phyloP scores from a whole-genome alignment of 345 rosid genomes.

The Jatropha curcas region DNA sequence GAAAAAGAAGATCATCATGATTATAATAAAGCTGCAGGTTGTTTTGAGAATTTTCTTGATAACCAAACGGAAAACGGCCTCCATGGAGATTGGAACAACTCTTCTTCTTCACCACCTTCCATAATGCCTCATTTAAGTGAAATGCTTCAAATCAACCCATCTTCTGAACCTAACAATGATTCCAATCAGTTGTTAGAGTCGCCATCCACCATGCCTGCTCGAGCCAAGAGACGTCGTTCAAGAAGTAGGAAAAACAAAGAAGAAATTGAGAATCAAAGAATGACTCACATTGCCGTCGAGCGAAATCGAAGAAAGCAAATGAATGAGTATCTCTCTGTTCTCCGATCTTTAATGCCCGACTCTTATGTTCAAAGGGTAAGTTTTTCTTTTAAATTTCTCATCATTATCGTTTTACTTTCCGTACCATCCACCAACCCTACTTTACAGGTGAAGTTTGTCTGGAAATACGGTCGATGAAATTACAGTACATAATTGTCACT shows the following conservation, averaged over 20 bases:
- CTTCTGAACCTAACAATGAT: slow-evolving; percentile 16
- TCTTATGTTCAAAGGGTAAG: slow-evolving; percentile 82
- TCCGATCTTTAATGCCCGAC: slow-evolving; percentile 85
- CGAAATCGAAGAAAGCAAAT: slow-evolving; percentile 92
- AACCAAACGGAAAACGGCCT: slow-evolving; percentile 38
- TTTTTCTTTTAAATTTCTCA: no score
- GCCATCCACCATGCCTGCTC: slow-evolving; percentile 19
- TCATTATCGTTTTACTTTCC: no score
- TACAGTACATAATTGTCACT: neutral
- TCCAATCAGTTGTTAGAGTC: slow-evolving; percentile 11
- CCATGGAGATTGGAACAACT: slow-evolving; percentile 29
- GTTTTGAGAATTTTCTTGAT: slow-evolving; percentile 36
- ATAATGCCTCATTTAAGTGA: slow-evolving; percentile 25
- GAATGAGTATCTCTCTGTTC: slow-evolving; percentile 81
- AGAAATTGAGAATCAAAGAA: slow-evolving; percentile 87
- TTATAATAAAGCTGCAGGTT: no score
- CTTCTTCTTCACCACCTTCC: slow-evolving; percentile 28
- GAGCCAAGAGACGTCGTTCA: slow-evolving; percentile 60
- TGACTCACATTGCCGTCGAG: slow-evolving; percentile 98
- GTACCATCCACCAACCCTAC: no score
- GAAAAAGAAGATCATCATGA: slow-evolving; percentile 16
- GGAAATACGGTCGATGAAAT: no score
- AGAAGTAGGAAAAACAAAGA: slow-evolving; percentile 70
- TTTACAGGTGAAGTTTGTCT: no score
- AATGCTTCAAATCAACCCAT: slow-evolving; percentile 23